These are phyloP conservation scores for Sporisorium sorghi DNA, from an alignment of 1,284 basidiomycete genomes.

Conservation along the genomic window DNA sequence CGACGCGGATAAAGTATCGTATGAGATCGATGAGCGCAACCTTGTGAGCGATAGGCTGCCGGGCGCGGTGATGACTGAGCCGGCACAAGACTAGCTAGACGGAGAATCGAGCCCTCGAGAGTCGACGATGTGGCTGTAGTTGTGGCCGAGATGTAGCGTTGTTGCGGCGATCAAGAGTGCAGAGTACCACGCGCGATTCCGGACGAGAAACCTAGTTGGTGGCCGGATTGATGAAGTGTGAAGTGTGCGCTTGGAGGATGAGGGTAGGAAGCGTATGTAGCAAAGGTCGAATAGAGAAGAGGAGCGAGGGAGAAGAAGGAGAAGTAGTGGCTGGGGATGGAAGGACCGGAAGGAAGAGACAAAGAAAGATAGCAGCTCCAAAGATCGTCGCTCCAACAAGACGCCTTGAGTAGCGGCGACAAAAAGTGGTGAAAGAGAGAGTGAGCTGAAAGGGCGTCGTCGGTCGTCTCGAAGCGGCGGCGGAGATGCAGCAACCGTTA, in stretches of 20 bases:
- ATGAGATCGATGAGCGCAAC: conserved; percentile 11
- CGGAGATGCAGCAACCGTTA: conserved; percentile 18
- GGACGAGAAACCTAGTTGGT: not conserved
- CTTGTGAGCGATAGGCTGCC: not conserved
- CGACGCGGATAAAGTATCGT: conserved; percentile 10
- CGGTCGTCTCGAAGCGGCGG: conserved; percentile 1
- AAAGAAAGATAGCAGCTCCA: not conserved
- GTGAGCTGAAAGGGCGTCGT: not conserved
- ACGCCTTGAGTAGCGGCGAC: conserved; percentile 5
- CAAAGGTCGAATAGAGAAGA: not conserved
- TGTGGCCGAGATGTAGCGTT: not conserved
- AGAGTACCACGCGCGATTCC: not conserved
- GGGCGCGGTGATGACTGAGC: not conserved
- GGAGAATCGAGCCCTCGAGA: not conserved
- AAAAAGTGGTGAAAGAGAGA: not conserved
- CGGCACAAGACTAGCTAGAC: not conserved
- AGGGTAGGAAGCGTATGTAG: conserved; percentile 41
- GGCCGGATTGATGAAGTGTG: not conserved
- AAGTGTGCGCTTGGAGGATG: conserved; percentile 14
- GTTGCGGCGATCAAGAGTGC: not conserved
- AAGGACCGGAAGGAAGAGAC: not conserved
- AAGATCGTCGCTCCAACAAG: conserved; percentile 5
- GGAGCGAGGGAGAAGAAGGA: conserved; percentile 3
- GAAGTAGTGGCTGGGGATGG: not conserved
- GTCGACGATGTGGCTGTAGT: not conserved